Percentiles rank a stretch among this genome's conserved stretches.
phyloP scores from a whole-genome alignment of 2,329 filamentous ascomycete genomes.

The Epichloe coenophiala region DNA sequence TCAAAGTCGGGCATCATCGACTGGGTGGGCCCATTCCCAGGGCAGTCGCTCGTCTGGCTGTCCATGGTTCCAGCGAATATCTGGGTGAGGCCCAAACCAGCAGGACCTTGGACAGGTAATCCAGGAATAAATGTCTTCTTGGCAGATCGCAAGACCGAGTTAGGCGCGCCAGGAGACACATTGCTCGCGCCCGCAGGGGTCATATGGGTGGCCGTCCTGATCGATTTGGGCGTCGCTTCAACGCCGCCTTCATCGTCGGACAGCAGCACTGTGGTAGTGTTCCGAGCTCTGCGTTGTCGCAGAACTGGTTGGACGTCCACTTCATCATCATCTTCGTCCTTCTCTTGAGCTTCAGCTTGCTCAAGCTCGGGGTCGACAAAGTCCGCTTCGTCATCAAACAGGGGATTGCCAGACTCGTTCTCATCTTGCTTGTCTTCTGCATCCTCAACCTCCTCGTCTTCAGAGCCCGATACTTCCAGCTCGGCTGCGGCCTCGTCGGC shows the following conservation, averaged over 20 bases:
- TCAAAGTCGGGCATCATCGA: conserved; percentile 45
- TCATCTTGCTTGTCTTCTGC: conserved; percentile 22
- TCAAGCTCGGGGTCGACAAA: conserved; percentile 16
- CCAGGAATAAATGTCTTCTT: conserved; percentile 59
- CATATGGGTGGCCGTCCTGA: conserved; percentile 23
- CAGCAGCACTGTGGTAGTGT: conserved; percentile 39
- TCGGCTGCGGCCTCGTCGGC: conserved; percentile 24
- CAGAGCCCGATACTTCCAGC: conserved; percentile 32
- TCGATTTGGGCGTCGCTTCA: conserved; percentile 33
- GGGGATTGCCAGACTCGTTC: conserved; percentile 10
- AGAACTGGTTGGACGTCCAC: conserved; percentile 26
- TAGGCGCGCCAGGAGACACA: conserved; percentile 41
- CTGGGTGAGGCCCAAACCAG: conserved; percentile 67
- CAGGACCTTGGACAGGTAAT: conserved; percentile 44
- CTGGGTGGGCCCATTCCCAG: conserved; percentile 21
- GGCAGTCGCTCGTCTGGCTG: conserved; percentile 28
- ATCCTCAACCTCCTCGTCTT: conserved; percentile 23
- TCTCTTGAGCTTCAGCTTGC: conserved; percentile 18
- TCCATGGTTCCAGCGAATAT: conserved; percentile 85
- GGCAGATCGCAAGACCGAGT: conserved; percentile 53
- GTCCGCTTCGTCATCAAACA: conserved; percentile 28
- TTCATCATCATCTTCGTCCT: conserved; percentile 21
- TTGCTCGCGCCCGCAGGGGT: conserved; percentile 30
- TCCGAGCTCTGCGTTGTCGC: conserved; percentile 33
- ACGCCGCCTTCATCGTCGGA: conserved; percentile 45